A percentile compares a stretch with the other conserved stretches of the same genome.
Evolutionary conservation across 306 rosid genomes (phyloP).

Genomic region (Malus sylvestris): DNA sequence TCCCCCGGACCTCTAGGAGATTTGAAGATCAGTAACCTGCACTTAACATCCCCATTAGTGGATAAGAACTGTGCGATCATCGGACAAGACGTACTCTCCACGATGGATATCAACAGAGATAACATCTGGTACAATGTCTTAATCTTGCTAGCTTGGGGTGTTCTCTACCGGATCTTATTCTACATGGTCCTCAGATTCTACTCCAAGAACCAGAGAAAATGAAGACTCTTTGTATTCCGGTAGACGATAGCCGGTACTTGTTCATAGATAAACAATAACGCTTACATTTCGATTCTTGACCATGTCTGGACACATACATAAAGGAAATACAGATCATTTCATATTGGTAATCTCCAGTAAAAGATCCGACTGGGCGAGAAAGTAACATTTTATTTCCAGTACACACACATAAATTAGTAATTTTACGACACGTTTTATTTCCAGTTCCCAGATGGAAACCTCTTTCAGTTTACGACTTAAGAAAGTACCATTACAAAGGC

Average conservation of each 20-base stretch:
- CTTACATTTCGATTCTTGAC: neutral
- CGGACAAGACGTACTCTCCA: slow-evolving; percentile 56
- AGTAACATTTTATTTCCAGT: neutral
- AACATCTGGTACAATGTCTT: slow-evolving; percentile 47
- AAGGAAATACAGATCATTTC: neutral
- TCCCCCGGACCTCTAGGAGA: slow-evolving; percentile 68
- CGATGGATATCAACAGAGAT: slow-evolving; percentile 48
- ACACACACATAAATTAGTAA: neutral
- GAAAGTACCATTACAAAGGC: slow-evolving; percentile 8
- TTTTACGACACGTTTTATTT: neutral
- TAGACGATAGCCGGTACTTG: neutral
- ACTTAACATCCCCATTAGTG: neutral
- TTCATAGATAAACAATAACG: neutral
- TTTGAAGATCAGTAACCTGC: slow-evolving; percentile 27
- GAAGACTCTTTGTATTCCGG: neutral
- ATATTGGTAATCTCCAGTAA: neutral
- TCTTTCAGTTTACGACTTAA: neutral
- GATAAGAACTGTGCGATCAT: slow-evolving; percentile 32
- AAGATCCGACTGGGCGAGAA: neutral
- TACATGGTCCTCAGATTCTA: slow-evolving; percentile 83
- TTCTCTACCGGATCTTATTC: slow-evolving; percentile 71
- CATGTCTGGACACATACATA: neutral
- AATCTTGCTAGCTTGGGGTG: slow-evolving; percentile 86
- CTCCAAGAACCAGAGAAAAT: slow-evolving; percentile 81
- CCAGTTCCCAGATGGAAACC: neutral